Conservation (phyloP, 2,329 filamentous ascomycete species). For the Atkinsonella hypoxylon region DNA sequence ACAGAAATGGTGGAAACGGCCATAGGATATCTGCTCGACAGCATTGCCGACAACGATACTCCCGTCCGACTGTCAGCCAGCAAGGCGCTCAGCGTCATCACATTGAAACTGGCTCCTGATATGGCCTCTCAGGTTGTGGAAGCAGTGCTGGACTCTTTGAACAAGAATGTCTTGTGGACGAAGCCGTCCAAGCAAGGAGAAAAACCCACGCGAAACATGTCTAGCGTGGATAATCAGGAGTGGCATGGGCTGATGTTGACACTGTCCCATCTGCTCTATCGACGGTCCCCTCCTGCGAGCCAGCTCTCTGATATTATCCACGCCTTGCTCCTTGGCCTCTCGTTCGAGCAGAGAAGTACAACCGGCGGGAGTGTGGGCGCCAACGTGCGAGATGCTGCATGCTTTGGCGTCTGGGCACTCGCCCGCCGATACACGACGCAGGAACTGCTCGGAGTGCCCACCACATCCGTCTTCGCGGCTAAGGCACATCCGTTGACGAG, state of each 20-base stretch:
- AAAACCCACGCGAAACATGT: constrained; percentile 45
- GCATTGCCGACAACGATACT: constrained; percentile 76
- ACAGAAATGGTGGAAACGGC: constrained; percentile 60
- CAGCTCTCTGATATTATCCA: constrained; percentile 65
- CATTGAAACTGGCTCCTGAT: constrained; percentile 63
- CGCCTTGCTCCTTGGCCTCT: constrained; percentile 64
- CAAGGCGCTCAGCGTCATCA: constrained; percentile 81
- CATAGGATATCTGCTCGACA: constrained; percentile 70
- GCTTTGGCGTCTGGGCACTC: constrained; percentile 90
- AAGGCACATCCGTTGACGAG: constrained; percentile 22
- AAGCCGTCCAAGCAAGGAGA: constrained; percentile 24
- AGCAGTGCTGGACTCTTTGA: constrained; percentile 63
- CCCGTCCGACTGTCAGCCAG: constrained; percentile 83
- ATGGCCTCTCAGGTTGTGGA: constrained; percentile 84
- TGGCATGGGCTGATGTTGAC: constrained; percentile 93
- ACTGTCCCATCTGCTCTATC: constrained; percentile 74
- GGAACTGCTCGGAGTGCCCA: constrained; percentile 57
- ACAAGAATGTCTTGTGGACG: constrained; percentile 43
- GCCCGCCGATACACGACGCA: constrained; percentile 73
- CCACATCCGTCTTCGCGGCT: constrained; percentile 30
- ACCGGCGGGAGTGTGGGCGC: constrained; percentile 78
- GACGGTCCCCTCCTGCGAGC: constrained; percentile 61
- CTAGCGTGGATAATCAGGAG: constrained; percentile 64
- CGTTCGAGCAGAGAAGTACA: constrained; percentile 78
- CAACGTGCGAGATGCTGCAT: constrained; percentile 88